These are phyloP conservation scores for Fraxinus xanthoxyloides DNA, from an alignment of 305 asterid species.

Conservation along the genomic window DNA sequence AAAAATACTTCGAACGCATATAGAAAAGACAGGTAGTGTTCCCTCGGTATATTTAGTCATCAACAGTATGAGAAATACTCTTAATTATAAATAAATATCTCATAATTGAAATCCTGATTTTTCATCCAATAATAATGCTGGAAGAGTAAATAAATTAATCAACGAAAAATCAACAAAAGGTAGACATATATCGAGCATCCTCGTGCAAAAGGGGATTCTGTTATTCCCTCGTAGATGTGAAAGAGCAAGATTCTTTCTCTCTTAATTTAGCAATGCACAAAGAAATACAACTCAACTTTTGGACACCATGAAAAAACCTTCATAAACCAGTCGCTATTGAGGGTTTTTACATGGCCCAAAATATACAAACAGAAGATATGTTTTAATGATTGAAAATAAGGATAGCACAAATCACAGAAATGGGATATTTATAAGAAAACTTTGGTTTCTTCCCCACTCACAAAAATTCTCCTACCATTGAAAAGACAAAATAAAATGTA, in stretches of 20 bases:
- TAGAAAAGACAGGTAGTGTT: not conserved
- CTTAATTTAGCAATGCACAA: not conserved
- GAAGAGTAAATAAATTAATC: not conserved
- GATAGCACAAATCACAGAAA: not conserved
- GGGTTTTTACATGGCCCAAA: not conserved
- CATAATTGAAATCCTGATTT: not conserved
- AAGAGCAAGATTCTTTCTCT: not conserved
- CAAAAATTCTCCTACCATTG: not conserved
- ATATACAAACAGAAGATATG: not conserved
- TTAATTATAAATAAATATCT: not conserved
- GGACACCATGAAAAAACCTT: not conserved
- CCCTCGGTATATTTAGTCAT: not conserved
- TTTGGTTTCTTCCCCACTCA: not conserved
- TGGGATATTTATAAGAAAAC: not conserved
- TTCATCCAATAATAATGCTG: not conserved
- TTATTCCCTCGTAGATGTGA: not conserved
- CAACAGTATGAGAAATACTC: not conserved
- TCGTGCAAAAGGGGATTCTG: slow-evolving; percentile 5
- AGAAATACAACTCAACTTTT: not conserved
- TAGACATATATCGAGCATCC: not conserved
- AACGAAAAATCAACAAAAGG: not conserved
- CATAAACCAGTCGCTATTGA: not conserved
- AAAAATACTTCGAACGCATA: not conserved
- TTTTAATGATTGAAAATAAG: not conserved
- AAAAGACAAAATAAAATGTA: not conserved